These are phyloP conservation scores for Crucibulum laeve DNA, from an alignment of 768 basidiomycete species.

Conservation along the genomic window DNA sequence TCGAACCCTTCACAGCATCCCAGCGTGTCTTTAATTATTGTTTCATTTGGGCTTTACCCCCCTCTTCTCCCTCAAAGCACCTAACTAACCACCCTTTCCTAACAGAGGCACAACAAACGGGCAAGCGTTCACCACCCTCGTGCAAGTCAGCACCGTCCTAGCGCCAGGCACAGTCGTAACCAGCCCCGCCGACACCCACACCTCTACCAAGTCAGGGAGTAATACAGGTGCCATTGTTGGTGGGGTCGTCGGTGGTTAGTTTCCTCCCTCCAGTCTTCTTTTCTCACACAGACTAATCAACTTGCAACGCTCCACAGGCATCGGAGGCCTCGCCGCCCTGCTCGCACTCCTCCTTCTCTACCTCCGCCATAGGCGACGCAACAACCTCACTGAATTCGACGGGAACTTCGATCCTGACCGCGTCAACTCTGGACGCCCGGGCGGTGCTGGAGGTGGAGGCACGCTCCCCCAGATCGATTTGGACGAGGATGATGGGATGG, in stretches of 20 bases:
- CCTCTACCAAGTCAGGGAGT: slow-evolving; percentile 3
- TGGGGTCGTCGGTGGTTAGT: slow-evolving; percentile 44
- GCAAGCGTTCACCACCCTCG: slow-evolving; percentile 19
- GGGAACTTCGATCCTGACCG: slow-evolving; percentile 38
- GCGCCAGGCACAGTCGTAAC: slow-evolving; percentile 18
- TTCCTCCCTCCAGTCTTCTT: not conserved
- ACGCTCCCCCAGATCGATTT: slow-evolving; percentile 11
- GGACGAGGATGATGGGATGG: slow-evolving; percentile 28
- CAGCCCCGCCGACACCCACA: not conserved
- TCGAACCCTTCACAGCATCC: too few relatives aligned
- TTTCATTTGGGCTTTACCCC: too few relatives aligned
- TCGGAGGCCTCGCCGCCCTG: slow-evolving; percentile 22
- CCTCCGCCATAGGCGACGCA: slow-evolving; percentile 17
- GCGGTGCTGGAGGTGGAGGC: slow-evolving; percentile 8
- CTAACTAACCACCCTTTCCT: too few relatives aligned
- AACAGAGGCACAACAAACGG: too few relatives aligned
- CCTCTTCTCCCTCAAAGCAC: too few relatives aligned
- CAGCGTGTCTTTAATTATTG: too few relatives aligned
- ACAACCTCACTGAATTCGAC: slow-evolving; percentile 25
- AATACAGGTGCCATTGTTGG: slow-evolving; percentile 45
- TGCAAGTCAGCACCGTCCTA: slow-evolving; percentile 20
- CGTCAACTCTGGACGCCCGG: slow-evolving; percentile 10
- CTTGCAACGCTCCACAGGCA: slow-evolving; percentile 13
- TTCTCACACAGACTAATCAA: slow-evolving; percentile 1
- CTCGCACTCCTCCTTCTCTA: slow-evolving; percentile 20